These are phyloP conservation scores for Plenodomus biglobosus DNA, from an alignment of 2,329 filamentous ascomycete genomes.

Conservation along the genomic window DNA sequence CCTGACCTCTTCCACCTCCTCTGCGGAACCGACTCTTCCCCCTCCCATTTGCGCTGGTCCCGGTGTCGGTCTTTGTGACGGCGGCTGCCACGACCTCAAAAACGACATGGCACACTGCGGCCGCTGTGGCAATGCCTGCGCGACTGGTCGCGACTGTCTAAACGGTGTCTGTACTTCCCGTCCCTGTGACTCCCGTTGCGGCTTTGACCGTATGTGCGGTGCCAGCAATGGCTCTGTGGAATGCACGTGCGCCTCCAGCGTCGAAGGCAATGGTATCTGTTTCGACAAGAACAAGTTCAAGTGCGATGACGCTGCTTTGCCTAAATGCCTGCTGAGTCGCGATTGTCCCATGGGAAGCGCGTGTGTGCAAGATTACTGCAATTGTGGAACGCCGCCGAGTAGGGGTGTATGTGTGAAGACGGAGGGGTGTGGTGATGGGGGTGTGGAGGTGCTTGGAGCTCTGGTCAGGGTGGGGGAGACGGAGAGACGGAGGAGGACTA, in stretches of 20 bases:
- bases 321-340: neutral
- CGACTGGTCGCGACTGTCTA: conserved; percentile 24
- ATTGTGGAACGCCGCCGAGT: neutral
- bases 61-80: conserved; percentile 21
- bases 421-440: neutral
- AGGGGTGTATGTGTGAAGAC: neutral
- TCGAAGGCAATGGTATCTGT: conserved; percentile 30
- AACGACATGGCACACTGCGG: conserved; percentile 31
- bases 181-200: conserved; percentile 35
- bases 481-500: conserved; percentile 13
- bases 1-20: neutral
- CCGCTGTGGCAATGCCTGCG: conserved; percentile 29
- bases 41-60: conserved; percentile 16
- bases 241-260: conserved; percentile 34
- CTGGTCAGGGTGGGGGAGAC: conserved; percentile 16
- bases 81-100: conserved; percentile 25
- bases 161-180: conserved; percentile 39
- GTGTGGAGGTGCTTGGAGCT: conserved; percentile 4
- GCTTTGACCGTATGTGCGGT: conserved; percentile 28
- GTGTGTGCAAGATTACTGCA: neutral
- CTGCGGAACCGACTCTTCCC: conserved; percentile 7
- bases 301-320: conserved; percentile 11
- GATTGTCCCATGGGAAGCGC: neutral
- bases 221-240: conserved; percentile 12
- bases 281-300: conserved; percentile 25